Evolutionary conservation across 257 asterid species (phyloP).

Genomic region (Eucommia ulmoides): DNA sequence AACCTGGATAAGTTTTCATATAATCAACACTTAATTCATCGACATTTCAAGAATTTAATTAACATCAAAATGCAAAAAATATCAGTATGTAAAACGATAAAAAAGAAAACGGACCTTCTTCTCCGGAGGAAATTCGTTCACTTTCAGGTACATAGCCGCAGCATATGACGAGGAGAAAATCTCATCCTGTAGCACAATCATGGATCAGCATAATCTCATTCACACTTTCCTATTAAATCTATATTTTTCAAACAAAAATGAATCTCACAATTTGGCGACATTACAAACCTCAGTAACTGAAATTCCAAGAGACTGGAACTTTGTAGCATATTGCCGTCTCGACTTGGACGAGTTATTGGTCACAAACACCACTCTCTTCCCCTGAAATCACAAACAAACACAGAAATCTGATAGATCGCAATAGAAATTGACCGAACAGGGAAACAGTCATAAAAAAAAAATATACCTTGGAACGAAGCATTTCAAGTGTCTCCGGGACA

Average conservation of each 20-base stretch:
- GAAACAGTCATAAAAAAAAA: background rate
- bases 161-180: conserved; percentile 90
- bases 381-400: conserved; percentile 25
- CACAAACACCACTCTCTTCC: conserved; percentile 78
- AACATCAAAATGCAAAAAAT: too few species aligned
- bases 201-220: too few species aligned
- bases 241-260: too few species aligned
- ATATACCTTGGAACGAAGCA: conserved; percentile 64
- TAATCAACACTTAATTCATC: too few species aligned
- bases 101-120: conserved; percentile 46
- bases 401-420: background rate
- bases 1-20: too few species aligned
- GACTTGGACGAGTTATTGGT: conserved; percentile 94
- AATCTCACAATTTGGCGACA: too few species aligned
- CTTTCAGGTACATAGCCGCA: conserved; percentile 90
- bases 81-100: too few species aligned
- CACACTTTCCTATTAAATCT: too few species aligned
- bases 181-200: too few species aligned
- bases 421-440: too few species aligned
- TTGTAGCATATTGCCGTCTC: conserved; percentile 56
- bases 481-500: conserved; percentile 53
- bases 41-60: too few species aligned
- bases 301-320: conserved; percentile 73
- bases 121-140: conserved; percentile 53
- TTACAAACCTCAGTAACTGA: conserved; percentile 64